Percentiles rank a stretch among this genome's conserved stretches.
phyloP scores from a whole-genome alignment of 2,329 filamentous ascomycete genomes.

The Sporothrix variecibatus region DNA sequence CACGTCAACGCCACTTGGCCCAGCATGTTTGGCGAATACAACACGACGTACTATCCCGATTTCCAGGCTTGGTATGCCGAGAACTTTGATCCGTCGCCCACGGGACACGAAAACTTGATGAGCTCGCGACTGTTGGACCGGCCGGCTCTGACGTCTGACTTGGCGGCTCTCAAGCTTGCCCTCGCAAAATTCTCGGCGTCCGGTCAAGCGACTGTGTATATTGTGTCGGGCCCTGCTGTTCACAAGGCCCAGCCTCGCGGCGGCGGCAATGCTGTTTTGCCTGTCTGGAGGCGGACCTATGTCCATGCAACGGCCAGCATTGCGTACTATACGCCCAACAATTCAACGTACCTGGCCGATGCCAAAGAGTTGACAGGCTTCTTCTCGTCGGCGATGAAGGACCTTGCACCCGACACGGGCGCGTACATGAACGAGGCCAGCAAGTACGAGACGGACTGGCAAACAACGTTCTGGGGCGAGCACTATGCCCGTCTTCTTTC shows the following conservation, averaged over 20 bases:
- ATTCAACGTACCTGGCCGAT: slow-evolving; percentile 26
- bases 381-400: slow-evolving; percentile 32
- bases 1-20: slow-evolving; percentile 33
- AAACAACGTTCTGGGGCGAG: slow-evolving; percentile 39
- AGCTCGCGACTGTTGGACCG: slow-evolving; percentile 41
- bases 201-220: slow-evolving; percentile 30
- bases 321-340: slow-evolving; percentile 27
- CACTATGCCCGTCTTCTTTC: slow-evolving; percentile 37
- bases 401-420: slow-evolving; percentile 35
- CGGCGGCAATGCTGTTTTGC: slow-evolving; percentile 31
- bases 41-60: slow-evolving; percentile 40
- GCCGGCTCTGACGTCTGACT: slow-evolving; percentile 28
- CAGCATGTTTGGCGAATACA: slow-evolving; percentile 35
- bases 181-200: slow-evolving; percentile 29
- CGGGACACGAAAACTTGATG: slow-evolving; percentile 29
- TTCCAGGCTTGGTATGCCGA: slow-evolving; percentile 34
- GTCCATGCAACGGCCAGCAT: slow-evolving; percentile 31
- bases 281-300: slow-evolving; percentile 32
- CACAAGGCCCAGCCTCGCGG: slow-evolving; percentile 30
- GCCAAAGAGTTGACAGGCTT: slow-evolving; percentile 25
- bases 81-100: slow-evolving; percentile 32
- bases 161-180: slow-evolving; percentile 26
- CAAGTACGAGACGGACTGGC: slow-evolving; percentile 36
- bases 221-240: slow-evolving; percentile 33
- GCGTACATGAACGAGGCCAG: slow-evolving; percentile 30